Evolutionary conservation across 2,329 filamentous ascomycete genomes (phyloP), one percentile per base, ranked within the genome.

Genomic region (Fusarium concolor): DNA sequence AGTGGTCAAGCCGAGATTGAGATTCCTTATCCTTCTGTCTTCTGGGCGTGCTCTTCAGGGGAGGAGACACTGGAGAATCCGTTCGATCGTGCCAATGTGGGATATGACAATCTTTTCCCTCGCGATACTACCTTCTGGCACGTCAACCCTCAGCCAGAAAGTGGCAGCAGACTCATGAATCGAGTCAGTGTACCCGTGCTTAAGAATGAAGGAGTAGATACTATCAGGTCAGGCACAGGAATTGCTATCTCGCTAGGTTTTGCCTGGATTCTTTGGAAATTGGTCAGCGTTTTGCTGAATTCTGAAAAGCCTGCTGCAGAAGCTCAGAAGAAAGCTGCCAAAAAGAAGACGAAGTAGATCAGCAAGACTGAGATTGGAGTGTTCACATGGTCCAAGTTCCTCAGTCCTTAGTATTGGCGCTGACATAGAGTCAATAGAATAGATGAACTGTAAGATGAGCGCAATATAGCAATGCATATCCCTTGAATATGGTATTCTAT

Each of bases 81-180:
- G 0, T 98, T 98, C 78, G 94, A 97, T 77, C 84, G 92, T 8
- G 82, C 85, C n/a, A 88, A 93, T 74, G 74, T 97, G n/a, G 94
- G 94, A 2, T 97, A 94, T 77, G 95, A 97, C 68, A 87, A 85
- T 0, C 79, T 96, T 10, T 97, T 97, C 76, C 88, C 87, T 3
- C 85, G 88, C 1, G 85, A 87, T 49, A 97, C 93, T 0, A 84
- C 92, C 75, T 97, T 97, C 76, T 96, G 94, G 84, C 93, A 97
- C 76, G 77, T 92, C 3, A 81, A 84, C 35, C 90, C 90, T 2
- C 74, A 74, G n/a, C 77, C 84, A 3, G 56, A 69, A 29, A 69
- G 53, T 2, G 73, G 74, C 10, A 71, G 72, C 31, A 76, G 75
- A 46, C 78, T 92, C 22, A 80, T 86, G 47, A 89, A 86, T 74